phyloP scores from a whole-genome alignment of 2,329 filamentous ascomycete species.

The Exophiala calicioides region DNA sequence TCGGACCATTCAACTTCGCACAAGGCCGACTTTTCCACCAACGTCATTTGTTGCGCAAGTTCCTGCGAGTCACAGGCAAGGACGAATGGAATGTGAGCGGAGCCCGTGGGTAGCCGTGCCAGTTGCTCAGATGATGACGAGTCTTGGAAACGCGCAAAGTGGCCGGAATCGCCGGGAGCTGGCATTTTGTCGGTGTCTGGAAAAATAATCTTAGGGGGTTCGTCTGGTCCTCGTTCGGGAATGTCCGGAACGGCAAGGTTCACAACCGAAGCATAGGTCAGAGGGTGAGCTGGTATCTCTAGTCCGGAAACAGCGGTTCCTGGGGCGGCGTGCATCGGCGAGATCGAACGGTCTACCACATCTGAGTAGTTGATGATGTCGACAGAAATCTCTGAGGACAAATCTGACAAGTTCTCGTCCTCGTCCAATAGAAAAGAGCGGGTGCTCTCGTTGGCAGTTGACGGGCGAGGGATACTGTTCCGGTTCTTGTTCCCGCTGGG shows the following conservation, averaged over 20 bases:
- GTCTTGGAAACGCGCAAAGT: not conserved
- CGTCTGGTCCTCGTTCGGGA: conserved; percentile 41
- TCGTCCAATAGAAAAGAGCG: conserved; percentile 56
- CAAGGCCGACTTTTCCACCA: conserved; percentile 66
- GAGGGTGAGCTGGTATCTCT: conserved; percentile 46
- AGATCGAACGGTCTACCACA: conserved; percentile 35
- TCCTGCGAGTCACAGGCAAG: conserved; percentile 63
- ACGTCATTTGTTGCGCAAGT: conserved; percentile 64
- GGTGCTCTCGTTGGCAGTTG: conserved; percentile 32
- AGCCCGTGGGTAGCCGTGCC: conserved; percentile 19
- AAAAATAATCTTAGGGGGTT: conserved; percentile 28
- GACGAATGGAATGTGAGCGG: conserved; percentile 61
- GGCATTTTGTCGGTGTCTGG: not conserved
- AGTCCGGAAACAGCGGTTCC: conserved; percentile 41
- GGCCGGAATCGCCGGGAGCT: not conserved
- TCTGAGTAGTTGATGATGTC: conserved; percentile 50
- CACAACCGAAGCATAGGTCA: conserved; percentile 49
- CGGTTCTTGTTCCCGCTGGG: conserved; percentile 33
- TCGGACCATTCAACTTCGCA: conserved; percentile 69
- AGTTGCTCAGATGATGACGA: conserved; percentile 10
- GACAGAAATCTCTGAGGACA: conserved; percentile 54
- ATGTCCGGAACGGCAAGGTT: conserved; percentile 36
- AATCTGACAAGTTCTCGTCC: conserved; percentile 57
- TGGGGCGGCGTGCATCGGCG: conserved; percentile 36
- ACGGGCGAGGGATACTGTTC: conserved; percentile 32